Conservation (phyloP, 2,329 filamentous ascomycete genomes). For the Amauroascus verrucosus region DNA sequence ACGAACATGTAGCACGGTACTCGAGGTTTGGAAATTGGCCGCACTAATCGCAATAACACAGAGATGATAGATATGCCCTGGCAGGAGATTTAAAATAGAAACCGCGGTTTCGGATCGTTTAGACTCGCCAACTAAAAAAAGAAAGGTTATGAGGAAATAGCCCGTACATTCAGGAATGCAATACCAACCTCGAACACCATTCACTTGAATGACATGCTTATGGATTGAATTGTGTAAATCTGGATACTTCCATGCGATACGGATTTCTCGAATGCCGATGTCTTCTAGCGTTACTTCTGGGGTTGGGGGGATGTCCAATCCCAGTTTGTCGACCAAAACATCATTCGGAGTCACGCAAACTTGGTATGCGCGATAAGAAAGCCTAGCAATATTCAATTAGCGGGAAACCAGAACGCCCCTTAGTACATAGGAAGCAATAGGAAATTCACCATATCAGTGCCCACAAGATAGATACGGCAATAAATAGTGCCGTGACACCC, state of each 20-base stretch:
- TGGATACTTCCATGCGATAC: slow-evolving; percentile 80
- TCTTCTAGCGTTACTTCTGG: slow-evolving; percentile 84
- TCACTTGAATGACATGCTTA: slow-evolving; percentile 86
- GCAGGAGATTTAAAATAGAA: slow-evolving; percentile 75
- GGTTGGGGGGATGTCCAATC: slow-evolving; percentile 82
- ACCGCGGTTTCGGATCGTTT: slow-evolving; percentile 74
- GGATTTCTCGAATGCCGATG: slow-evolving; percentile 76
- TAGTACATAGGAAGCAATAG: slow-evolving; percentile 6
- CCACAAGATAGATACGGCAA: slow-evolving; percentile 40
- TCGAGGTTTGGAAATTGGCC: slow-evolving; percentile 86
- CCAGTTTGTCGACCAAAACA: slow-evolving; percentile 79
- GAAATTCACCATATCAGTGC: slow-evolving; percentile 39
- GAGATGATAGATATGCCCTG: slow-evolving; percentile 84
- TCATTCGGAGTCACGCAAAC: slow-evolving; percentile 86
- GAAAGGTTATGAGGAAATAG: no score
- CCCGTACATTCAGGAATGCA: background rate
- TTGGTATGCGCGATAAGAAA: slow-evolving; percentile 74
- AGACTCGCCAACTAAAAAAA: slow-evolving; percentile 64
- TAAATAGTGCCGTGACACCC: slow-evolving; percentile 42
- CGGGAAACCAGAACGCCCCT: background rate
- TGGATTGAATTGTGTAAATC: slow-evolving; percentile 57
- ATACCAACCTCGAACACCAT: slow-evolving; percentile 68
- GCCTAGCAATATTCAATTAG: slow-evolving; percentile 42
- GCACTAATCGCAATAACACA: slow-evolving; percentile 84
- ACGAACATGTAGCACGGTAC: slow-evolving; percentile 70